Conservation (phyloP, 2,329 filamentous ascomycete genomes). For the Xylaria sp. region DNA sequence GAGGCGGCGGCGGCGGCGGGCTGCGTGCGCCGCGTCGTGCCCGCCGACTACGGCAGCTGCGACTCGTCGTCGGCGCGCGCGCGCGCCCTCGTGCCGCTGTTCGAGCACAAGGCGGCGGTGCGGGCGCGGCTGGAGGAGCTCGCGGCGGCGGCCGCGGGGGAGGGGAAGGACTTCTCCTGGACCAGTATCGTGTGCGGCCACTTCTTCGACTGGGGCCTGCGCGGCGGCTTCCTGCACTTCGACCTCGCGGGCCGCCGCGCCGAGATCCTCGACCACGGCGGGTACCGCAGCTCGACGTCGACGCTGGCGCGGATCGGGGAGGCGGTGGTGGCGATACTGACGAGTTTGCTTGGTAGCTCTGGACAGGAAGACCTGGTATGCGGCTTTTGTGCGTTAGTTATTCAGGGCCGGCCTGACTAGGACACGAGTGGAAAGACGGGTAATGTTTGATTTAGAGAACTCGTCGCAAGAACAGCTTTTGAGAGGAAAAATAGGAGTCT, state of each 20-base stretch:
- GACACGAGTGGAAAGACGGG: too few relatives aligned
- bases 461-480: too few relatives aligned
- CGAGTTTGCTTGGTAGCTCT: too few relatives aligned
- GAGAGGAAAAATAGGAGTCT: too few relatives aligned
- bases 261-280: conserved; percentile 41
- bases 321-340: conserved; percentile 40
- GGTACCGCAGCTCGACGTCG: conserved; percentile 37
- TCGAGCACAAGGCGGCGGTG: conserved; percentile 40
- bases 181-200: conserved; percentile 44
- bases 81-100: conserved; percentile 42
- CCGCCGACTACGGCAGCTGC: conserved; percentile 46
- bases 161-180: conserved; percentile 39
- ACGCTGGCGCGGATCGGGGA: conserved; percentile 40
- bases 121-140: conserved; percentile 37
- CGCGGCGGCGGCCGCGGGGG: conserved; percentile 17
- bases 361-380: conserved; percentile 37
- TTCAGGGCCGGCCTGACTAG: too few relatives aligned
- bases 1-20: conserved; percentile 41
- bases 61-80: conserved; percentile 40
- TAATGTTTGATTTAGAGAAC: too few relatives aligned
- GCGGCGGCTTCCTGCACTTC: conserved; percentile 41
- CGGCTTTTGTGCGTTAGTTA: too few relatives aligned
- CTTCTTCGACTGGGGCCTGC: conserved; percentile 47
- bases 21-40: conserved; percentile 43
- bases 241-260: conserved; percentile 34